These are phyloP conservation scores for Termitomyces sp. DNA, from an alignment of 768 basidiomycete species.

Conservation along the genomic window DNA sequence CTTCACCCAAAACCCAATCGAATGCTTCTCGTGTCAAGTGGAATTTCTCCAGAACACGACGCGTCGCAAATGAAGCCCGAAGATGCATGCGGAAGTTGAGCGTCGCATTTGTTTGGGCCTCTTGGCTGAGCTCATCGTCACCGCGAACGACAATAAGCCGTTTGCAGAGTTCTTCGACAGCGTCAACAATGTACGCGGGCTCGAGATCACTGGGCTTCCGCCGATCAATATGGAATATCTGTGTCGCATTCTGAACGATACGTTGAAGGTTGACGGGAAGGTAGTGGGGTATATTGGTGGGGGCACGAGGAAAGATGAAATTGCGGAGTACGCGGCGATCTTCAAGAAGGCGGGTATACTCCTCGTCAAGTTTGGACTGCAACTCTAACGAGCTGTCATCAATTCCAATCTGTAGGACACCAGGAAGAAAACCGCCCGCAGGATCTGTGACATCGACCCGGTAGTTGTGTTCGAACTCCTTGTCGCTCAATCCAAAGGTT, in stretches of 20 bases:
- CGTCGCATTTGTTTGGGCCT: slow-evolving; percentile 87
- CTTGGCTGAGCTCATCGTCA: slow-evolving; percentile 65
- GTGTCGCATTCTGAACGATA: slow-evolving; percentile 91
- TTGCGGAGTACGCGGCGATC: slow-evolving; percentile 79
- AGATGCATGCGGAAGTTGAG: slow-evolving; percentile 93
- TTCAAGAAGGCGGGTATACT: slow-evolving; percentile 52
- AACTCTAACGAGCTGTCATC: slow-evolving; percentile 82
- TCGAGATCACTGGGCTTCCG: slow-evolving; percentile 92
- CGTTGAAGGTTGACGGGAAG: slow-evolving; percentile 95
- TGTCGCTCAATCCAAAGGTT: slow-evolving; percentile 78
- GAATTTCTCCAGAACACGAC: slow-evolving; percentile 83
- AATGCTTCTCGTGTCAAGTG: slow-evolving; percentile 93
- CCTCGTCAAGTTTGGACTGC: slow-evolving; percentile 80
- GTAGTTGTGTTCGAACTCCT: slow-evolving; percentile 86
- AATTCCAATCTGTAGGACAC: slow-evolving; percentile 82
- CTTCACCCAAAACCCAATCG: slow-evolving; percentile 96
- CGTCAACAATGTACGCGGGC: slow-evolving; percentile 81
- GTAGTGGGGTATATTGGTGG: slow-evolving; percentile 72
- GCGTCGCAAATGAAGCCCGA: slow-evolving; percentile 82
- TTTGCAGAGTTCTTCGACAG: slow-evolving; percentile 69
- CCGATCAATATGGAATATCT: slow-evolving; percentile 96
- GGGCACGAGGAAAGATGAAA: slow-evolving; percentile 79
- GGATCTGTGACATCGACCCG: slow-evolving; percentile 93
- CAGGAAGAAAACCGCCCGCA: slow-evolving; percentile 72
- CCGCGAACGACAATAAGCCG: slow-evolving; percentile 89